Evolutionary conservation across 2,329 filamentous ascomycete species (phyloP).

Genomic region (Aotearoamyces nothofagi): DNA sequence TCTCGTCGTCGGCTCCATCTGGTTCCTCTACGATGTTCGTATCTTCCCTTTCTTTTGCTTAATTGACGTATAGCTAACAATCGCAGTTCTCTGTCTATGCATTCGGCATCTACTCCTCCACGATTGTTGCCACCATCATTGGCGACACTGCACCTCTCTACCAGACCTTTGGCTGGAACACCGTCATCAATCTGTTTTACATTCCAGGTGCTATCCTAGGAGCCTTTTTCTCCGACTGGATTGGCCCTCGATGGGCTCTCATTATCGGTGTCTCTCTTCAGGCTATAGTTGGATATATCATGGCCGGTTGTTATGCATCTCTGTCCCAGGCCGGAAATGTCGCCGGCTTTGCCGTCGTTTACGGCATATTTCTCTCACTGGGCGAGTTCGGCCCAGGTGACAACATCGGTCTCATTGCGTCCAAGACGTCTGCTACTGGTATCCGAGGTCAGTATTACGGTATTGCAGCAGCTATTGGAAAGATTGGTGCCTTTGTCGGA

Average conservation of each 20-base stretch:
- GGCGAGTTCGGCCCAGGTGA: conserved; percentile 78
- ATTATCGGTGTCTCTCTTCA: conserved; percentile 57
- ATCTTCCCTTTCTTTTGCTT: too few species aligned
- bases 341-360: conserved; percentile 64
- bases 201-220: conserved; percentile 69
- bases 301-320: conserved; percentile 63
- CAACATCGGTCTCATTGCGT: conserved; percentile 78
- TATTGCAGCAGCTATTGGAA: conserved; percentile 57
- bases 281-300: conserved; percentile 71
- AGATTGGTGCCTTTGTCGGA: conserved; percentile 73
- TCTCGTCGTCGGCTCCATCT: conserved; percentile 56
- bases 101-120: conserved; percentile 72
- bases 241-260: conserved; percentile 66
- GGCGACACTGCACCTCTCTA: conserved; percentile 47
- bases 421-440: conserved; percentile 77
- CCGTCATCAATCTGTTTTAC: conserved; percentile 78
- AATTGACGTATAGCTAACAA: too few species aligned
- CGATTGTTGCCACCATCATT: conserved; percentile 54
- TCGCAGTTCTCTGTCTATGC: conserved; percentile 62
- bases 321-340: conserved; percentile 55
- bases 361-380: conserved; percentile 62
- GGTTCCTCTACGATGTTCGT: conserved; percentile 67
- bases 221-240: conserved; percentile 59
- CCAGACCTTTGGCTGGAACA: conserved; percentile 76
- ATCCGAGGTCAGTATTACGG: conserved; percentile 70